These are phyloP conservation scores for Sphagnum magellanicum DNA, from an alignment of 228 moss, liverwort and hornwort species.

Conservation along the genomic window DNA sequence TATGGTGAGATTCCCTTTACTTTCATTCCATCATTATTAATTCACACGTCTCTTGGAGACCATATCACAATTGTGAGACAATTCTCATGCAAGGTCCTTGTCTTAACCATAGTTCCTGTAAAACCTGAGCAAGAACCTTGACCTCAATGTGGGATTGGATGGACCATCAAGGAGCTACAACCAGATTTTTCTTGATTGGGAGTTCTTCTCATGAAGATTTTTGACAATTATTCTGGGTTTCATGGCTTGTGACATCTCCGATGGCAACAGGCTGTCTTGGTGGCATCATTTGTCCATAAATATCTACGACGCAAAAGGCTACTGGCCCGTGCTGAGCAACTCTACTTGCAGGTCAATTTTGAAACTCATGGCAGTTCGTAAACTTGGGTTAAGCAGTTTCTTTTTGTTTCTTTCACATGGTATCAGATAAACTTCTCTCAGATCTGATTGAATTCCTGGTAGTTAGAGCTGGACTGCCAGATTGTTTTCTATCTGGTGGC, in stretches of 20 bases:
- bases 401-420: too few species aligned
- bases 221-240: neutral
- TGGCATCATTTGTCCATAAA: conserved; percentile 22
- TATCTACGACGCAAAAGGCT: conserved; percentile 32
- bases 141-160: neutral
- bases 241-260: neutral
- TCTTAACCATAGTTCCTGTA: neutral
- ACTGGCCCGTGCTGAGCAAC: conserved; percentile 52
- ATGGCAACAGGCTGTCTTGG: conserved; percentile 14
- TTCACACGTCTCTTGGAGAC: neutral
- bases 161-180: neutral
- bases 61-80: neutral
- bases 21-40: neutral
- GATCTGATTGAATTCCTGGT: too few species aligned
- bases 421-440: too few species aligned
- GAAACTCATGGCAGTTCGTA: neutral
- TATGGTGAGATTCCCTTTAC: conserved; percentile 14
- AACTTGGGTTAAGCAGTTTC: too few species aligned
- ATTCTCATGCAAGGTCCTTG: neutral
- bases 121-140: neutral
- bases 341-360: conserved; percentile 59
- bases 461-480: too few species aligned
- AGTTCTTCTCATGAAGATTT: neutral
- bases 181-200: neutral
- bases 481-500: too few species aligned